Evolutionary conservation across 257 asterid species (phyloP).

Genomic region (Solanum virginianum): DNA sequence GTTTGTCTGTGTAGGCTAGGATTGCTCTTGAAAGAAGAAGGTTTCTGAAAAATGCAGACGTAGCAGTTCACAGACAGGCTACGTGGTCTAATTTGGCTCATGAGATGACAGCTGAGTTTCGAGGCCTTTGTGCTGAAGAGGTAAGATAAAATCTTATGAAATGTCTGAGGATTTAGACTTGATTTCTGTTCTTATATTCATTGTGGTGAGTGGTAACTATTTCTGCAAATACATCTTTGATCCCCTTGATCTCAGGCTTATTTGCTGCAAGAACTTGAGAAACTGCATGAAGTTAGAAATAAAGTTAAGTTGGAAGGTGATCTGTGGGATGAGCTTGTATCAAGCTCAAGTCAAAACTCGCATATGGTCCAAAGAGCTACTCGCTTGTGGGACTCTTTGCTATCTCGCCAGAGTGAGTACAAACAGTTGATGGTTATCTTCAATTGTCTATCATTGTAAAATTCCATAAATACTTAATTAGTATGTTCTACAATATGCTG

Average conservation of each 20-base stretch:
- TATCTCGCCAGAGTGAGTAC: constrained; percentile 87
- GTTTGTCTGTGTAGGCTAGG: constrained; percentile 57
- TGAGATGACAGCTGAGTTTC: constrained; percentile 98
- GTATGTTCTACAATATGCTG: not conserved
- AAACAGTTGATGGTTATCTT: not conserved
- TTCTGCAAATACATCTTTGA: not conserved
- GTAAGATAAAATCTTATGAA: constrained; percentile 16
- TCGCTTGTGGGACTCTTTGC: constrained; percentile 91
- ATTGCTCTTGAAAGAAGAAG: constrained; percentile 96
- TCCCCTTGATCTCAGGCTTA: constrained; percentile 54
- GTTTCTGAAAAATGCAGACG: constrained; percentile 88
- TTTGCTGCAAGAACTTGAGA: constrained; percentile 97
- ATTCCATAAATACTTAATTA: not conserved
- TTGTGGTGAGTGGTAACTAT: constrained; percentile 2
- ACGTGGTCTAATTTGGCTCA: constrained; percentile 98
- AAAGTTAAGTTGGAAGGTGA: constrained; percentile 96
- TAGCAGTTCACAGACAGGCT: constrained; percentile 89
- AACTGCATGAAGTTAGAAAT: constrained; percentile 81
- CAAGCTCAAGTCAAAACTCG: constrained; percentile 97
- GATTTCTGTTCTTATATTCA: not conserved
- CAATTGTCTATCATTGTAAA: not conserved
- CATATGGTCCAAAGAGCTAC: constrained; percentile 98
- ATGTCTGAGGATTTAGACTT: not conserved
- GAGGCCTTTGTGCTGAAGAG: constrained; percentile 98
- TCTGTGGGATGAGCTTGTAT: constrained; percentile 95